Evolutionary conservation across 805 yeast species (phyloP).

Genomic region (Candida cerambycidarum): DNA sequence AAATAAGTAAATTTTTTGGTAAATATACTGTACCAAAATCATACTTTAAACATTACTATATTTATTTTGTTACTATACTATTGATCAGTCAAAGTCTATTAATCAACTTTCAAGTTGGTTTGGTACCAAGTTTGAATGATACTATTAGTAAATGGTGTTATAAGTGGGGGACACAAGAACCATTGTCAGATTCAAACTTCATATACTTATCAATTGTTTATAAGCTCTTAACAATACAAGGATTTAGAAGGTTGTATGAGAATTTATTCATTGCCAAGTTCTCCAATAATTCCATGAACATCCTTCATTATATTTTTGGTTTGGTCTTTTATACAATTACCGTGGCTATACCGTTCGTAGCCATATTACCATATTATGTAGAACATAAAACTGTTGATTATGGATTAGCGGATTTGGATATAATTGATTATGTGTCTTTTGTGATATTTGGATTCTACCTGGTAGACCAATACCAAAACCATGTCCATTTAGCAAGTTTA

Average conservation of each 20-base stretch:
- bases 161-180: conserved; percentile 1
- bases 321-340: conserved; percentile 54
- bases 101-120: conserved; percentile 6
- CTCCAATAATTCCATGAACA: conserved; percentile 55
- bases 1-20: conserved; percentile 13
- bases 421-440: conserved; percentile 26
- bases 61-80: conserved; percentile 33
- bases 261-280: conserved; percentile 50
- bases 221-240: conserved; percentile 43
- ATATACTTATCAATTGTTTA: conserved; percentile 22
- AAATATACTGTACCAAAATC: conserved; percentile 57
- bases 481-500: conserved; percentile 46
- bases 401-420: conserved; percentile 4
- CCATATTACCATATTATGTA: conserved; percentile 18
- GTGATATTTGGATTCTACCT: conserved; percentile 48
- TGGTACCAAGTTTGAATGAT: conserved; percentile 7
- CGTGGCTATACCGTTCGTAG: conserved; percentile 35
- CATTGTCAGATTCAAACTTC: conserved; percentile 10
- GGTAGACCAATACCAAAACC: conserved; percentile 55
- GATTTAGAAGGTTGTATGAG: conserved; percentile 55
- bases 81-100: conserved; percentile 2
- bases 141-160: conserved; percentile 2
- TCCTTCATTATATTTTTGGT: conserved; percentile 68
- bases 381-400: conserved; percentile 1
- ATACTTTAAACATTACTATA: conserved; percentile 64